Percentiles rank a stretch among this genome's conserved stretches.
Evolutionary conservation across 1,139 yeast species (phyloP).

Genomic region (Neolecta irregularis): DNA sequence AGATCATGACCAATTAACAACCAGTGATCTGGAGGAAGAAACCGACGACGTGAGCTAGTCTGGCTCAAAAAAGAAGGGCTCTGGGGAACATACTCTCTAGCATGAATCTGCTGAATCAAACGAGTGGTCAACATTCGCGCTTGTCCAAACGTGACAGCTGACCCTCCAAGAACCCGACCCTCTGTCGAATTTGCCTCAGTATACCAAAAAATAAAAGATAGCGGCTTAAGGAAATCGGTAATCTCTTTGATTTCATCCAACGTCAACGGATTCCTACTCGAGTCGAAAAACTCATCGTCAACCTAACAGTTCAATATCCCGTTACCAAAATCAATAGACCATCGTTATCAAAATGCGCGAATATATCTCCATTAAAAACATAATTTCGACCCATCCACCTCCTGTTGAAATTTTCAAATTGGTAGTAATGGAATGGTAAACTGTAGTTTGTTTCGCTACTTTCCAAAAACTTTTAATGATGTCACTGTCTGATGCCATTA

Average conservation of each 20-base stretch:
- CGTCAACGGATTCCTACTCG: constrained; percentile 3
- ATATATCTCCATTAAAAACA: constrained; percentile 11
- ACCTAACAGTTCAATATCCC: not conserved
- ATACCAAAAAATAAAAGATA: not conserved
- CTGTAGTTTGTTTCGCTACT: not conserved
- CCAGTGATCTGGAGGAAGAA: constrained; percentile 48
- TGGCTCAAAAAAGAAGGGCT: not conserved
- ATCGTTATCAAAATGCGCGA: constrained; percentile 12
- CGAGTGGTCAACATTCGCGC: constrained; percentile 1
- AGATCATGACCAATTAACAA: constrained; percentile 22
- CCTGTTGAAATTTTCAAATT: not conserved
- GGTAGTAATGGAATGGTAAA: not conserved
- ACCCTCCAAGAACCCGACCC: not conserved
- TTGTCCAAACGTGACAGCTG: not conserved
- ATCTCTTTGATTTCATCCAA: constrained; percentile 5
- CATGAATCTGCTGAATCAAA: constrained; percentile 21
- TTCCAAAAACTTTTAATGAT: not conserved
- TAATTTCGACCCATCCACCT: constrained; percentile 4
- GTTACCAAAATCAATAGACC: constrained; percentile 3
- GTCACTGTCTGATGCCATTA: not conserved
- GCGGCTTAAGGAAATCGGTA: constrained; percentile 5
- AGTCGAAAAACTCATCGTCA: constrained; percentile 13
- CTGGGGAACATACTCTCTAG: constrained; percentile 32
- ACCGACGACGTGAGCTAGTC: constrained; percentile 35
- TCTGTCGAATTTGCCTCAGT: not conserved